Evolutionary conservation across 2,329 filamentous ascomycete genomes (phyloP).

Genomic region (Scleromitrula shiraiana): DNA sequence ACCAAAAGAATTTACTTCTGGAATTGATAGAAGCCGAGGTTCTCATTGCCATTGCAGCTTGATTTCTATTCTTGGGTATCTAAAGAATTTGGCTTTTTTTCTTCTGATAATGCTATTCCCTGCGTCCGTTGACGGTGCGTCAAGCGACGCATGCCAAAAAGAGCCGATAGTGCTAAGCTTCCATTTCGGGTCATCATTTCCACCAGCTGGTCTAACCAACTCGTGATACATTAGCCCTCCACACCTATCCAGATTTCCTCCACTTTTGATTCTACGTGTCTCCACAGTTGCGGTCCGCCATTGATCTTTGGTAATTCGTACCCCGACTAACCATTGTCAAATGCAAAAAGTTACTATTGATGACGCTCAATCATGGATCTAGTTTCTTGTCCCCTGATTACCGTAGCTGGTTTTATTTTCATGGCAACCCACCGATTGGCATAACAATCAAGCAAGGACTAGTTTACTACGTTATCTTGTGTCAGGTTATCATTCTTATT

Average conservation of each 20-base stretch:
- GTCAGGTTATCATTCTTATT: conserved; percentile 11
- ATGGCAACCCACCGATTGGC: conserved; percentile 17
- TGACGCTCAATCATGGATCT: conserved; percentile 13
- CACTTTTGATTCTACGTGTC: conserved; percentile 27
- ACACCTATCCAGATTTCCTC: conserved; percentile 24
- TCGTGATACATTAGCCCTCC: conserved; percentile 27
- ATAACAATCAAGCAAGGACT: conserved; percentile 15
- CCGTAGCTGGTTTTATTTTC: conserved; percentile 16
- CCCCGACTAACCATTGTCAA: conserved; percentile 12
- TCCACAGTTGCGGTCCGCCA: conserved; percentile 22
- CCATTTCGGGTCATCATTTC: conserved; percentile 29
- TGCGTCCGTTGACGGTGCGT: conserved; percentile 25
- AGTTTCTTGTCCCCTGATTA: conserved; percentile 8
- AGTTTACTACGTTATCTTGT: conserved; percentile 8
- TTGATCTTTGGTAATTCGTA: conserved; percentile 21
- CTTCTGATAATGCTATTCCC: background rate
- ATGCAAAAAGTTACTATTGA: conserved; percentile 14
- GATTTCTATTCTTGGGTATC: background rate
- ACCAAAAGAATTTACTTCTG: background rate
- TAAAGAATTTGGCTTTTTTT: background rate
- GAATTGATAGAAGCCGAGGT: background rate
- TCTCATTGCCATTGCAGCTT: background rate
- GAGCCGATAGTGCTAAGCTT: conserved; percentile 8
- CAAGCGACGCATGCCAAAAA: conserved; percentile 18
- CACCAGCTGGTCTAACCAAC: conserved; percentile 19